Evolutionary conservation across 345 rosid species (phyloP).

Genomic region (Psidium guajava): DNA sequence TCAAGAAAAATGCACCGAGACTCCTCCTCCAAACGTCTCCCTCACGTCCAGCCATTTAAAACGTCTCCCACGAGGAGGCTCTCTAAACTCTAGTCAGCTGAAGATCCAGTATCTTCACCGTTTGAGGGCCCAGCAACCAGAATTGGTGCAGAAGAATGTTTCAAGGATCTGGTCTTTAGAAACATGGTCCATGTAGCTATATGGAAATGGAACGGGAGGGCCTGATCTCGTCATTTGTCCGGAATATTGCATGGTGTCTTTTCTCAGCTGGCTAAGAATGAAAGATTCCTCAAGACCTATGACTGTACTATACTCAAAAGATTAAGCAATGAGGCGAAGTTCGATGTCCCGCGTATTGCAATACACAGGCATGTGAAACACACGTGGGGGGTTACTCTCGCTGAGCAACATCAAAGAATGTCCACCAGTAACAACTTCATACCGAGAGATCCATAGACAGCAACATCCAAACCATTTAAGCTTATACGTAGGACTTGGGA

Average conservation of each 20-base stretch:
- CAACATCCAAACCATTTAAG: no score
- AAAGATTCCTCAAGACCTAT: slow-evolving; percentile 1
- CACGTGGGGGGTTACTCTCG: background rate
- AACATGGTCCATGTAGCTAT: slow-evolving; percentile 9
- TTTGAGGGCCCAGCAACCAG: background rate
- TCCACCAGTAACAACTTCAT: background rate
- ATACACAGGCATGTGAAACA: background rate
- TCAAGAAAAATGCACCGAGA: no score
- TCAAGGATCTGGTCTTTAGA: slow-evolving; percentile 4
- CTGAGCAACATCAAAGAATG: background rate
- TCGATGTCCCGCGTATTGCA: background rate
- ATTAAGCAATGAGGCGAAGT: background rate
- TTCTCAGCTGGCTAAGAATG: background rate
- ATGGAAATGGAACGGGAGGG: slow-evolving; percentile 8
- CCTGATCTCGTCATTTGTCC: slow-evolving; percentile 10
- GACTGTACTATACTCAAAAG: background rate
- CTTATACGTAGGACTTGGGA: no score
- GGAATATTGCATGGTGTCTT: slow-evolving; percentile 5
- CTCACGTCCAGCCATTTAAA: no score
- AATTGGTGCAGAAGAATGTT: background rate
- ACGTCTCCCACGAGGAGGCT: slow-evolving; percentile 23
- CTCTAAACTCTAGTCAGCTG: slow-evolving; percentile 24
- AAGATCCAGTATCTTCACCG: background rate
- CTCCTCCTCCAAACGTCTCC: no score
- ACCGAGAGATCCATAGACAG: no score